Conservation (phyloP, 1,284 basidiomycete species). For the Naganishia sp. region DNA sequence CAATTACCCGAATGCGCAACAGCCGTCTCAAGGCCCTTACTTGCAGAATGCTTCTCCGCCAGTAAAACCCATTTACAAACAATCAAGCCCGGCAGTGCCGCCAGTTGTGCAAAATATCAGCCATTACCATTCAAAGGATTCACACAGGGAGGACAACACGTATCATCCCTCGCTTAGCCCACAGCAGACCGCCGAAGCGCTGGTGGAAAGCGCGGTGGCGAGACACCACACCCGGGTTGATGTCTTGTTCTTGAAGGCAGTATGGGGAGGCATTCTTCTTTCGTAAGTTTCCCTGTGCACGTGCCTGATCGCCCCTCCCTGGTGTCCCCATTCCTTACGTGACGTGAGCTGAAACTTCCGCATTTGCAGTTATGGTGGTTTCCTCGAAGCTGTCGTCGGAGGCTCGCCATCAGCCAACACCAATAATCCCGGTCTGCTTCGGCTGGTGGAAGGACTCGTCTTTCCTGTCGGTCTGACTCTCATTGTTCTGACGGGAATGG, state of each 20-base stretch:
- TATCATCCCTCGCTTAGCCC: conserved; percentile 27
- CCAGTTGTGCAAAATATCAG: conserved; percentile 7
- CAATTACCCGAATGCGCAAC: background rate
- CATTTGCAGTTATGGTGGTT: conserved; percentile 22
- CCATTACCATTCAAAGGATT: conserved; percentile 21
- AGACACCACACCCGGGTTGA: conserved; percentile 28
- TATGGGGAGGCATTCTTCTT: conserved; percentile 30
- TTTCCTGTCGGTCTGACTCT: conserved; percentile 34
- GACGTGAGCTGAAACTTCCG: no score
- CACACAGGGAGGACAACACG: conserved; percentile 19
- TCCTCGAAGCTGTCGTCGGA: conserved; percentile 32
- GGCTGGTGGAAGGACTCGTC: conserved; percentile 33
- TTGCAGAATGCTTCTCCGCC: background rate
- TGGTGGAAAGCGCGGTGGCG: conserved; percentile 31
- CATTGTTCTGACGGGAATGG: conserved; percentile 33
- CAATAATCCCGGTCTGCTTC: conserved; percentile 30
- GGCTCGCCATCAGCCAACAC: conserved; percentile 32
- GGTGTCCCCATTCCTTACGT: background rate
- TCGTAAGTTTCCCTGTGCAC: conserved; percentile 6
- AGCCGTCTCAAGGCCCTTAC: conserved; percentile 8
- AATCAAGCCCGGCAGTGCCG: background rate
- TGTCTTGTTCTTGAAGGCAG: conserved; percentile 30
- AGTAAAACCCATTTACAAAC: background rate
- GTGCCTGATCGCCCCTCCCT: background rate
- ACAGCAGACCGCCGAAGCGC: conserved; percentile 25